Evolutionary conservation across 257 asterid genomes (phyloP), one percentile per base, ranked within the genome.

Genomic region (Fraxinus pennsylvanica): DNA sequence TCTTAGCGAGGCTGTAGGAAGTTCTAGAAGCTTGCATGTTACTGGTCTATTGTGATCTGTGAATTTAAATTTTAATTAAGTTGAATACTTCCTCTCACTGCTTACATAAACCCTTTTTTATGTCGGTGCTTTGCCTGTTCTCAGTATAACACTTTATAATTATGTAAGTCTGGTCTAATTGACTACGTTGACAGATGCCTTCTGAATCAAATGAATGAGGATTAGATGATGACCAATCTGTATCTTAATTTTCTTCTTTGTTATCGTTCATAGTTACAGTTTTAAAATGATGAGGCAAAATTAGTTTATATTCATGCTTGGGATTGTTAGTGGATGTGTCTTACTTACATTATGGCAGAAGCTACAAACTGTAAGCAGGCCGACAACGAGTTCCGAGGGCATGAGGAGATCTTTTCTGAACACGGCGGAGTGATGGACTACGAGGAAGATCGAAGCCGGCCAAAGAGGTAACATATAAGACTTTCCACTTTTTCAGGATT

Each of bases 281-380:
- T 57, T 57, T 52, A 52, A 27, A 52, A 27, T 50, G 68, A 52
- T 17, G 25, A 54, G 54, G 15, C 39, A 74, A 69, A 80, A 47
- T 77, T 70, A 82, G 78, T 76, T 47, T 75, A 78, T 76, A 78
- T 88, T 80, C 74, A 22, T 61, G 89, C 76, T 78, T 85, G 89
- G 87, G 91, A 83, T 86, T 87, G 78, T 90, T 83, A 83, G 91
- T 91, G 89, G 94, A 90, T 85, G 90, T 86, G 90, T 88, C 97
- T 93, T 91, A 92, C 97, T 91, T 90, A 95, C 94, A 73, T 85
- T 92, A 89, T 93, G 97, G 96, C 97, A 93, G 96, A 96, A 88
- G 96, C 90, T 95, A 88, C 90, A 84, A 88, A 92, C 92, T 91
- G 87, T 93, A 78, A 93, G 97, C 97, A 93, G 99, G 98, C 90